Evolutionary conservation across 1,284 basidiomycete genomes (phyloP).

Genomic region (Cryptococcus deneoformans): DNA sequence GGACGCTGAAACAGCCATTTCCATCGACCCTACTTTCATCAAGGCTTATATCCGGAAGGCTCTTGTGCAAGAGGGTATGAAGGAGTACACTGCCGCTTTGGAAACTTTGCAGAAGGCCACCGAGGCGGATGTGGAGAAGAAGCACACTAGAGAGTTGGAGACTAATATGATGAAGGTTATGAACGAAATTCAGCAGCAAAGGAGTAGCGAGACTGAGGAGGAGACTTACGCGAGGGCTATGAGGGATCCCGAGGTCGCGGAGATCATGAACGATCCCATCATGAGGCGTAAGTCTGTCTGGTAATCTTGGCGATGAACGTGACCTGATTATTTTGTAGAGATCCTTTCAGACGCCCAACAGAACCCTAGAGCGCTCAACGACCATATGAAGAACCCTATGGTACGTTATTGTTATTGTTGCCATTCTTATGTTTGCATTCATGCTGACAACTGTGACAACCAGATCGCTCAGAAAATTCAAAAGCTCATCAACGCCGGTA

Average conservation of each 20-base stretch:
- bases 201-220: conserved; percentile 87
- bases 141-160: conserved; percentile 77
- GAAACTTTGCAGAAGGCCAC: conserved; percentile 71
- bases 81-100: conserved; percentile 83
- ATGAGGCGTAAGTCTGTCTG: conserved; percentile 22
- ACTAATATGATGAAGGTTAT: conserved; percentile 76
- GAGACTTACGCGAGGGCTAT: conserved; percentile 91
- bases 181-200: conserved; percentile 73
- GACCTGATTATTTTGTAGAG: conserved; percentile 44
- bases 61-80: conserved; percentile 83
- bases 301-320: not conserved
- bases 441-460: not conserved
- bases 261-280: conserved; percentile 51
- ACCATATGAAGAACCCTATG: conserved; percentile 94
- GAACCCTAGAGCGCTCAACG: conserved; percentile 85
- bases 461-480: conserved; percentile 51
- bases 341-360: conserved; percentile 93
- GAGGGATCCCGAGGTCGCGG: conserved; percentile 93
- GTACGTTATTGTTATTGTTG: conserved; percentile 21
- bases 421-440: not conserved
- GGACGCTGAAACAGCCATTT: conserved; percentile 91
- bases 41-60: conserved; percentile 97
- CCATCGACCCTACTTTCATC: conserved; percentile 83
- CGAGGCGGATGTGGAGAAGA: conserved; percentile 69
- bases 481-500: conserved; percentile 91